Conservation (phyloP, 176 grass and related monocot genomes). For the Raddia guianensis region DNA sequence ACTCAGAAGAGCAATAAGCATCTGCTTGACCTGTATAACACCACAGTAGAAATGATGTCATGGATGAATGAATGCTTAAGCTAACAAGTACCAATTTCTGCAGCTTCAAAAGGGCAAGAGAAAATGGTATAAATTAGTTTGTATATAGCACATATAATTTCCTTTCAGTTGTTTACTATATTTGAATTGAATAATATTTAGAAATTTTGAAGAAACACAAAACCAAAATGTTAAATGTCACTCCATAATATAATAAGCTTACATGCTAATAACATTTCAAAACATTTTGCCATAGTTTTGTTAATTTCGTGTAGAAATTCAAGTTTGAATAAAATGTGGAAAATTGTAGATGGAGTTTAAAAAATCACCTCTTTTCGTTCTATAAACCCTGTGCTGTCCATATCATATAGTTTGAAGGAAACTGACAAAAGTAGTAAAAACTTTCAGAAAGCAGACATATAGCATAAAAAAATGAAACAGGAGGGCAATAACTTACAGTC, state of each 20-base stretch:
- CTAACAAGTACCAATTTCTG: neutral
- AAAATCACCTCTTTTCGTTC: conserved; percentile 78
- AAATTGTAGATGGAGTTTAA: neutral
- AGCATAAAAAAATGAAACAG: conserved; percentile 4
- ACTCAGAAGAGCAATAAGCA: conserved; percentile 82
- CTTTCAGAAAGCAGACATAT: conserved; percentile 31
- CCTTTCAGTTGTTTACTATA: neutral
- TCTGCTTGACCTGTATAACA: conserved; percentile 82
- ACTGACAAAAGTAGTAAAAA: conserved; percentile 47
- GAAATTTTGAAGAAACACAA: neutral
- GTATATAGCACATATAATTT: neutral
- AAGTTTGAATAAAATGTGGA: neutral
- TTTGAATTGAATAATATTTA: neutral
- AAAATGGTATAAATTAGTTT: neutral
- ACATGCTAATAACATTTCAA: neutral
- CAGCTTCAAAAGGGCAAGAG: neutral
- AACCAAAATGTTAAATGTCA: neutral
- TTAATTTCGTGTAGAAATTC: neutral
- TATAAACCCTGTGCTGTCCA: conserved; percentile 83
- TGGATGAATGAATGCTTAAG: neutral
- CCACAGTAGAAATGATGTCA: conserved; percentile 1
- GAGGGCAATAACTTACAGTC: conserved; percentile 60
- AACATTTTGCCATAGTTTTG: neutral
- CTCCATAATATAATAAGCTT: neutral
- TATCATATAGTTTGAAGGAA: conserved; percentile 90